A percentile compares a stretch with the other conserved stretches of the same genome.
Evolutionary conservation across 129 eudicot species (phyloP).

Genomic region (Cynara cardunculus): DNA sequence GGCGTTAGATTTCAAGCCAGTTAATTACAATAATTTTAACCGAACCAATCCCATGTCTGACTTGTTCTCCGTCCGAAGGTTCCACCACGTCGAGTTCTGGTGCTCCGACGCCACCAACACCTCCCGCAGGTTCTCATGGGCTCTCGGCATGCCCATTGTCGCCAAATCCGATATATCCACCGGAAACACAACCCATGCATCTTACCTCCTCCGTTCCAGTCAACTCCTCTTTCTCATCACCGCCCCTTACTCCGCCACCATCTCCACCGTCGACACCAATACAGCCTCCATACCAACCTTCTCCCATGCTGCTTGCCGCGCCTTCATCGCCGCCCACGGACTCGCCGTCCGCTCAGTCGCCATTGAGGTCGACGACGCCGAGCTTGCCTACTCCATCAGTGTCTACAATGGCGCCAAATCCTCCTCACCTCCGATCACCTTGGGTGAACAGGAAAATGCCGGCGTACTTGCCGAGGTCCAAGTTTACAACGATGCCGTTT

Average conservation of each 20-base stretch:
- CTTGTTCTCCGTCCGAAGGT: slow-evolving; percentile 48
- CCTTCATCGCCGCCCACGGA: slow-evolving; percentile 69
- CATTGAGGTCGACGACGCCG: slow-evolving; percentile 60
- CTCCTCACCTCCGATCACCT: slow-evolving; percentile 25
- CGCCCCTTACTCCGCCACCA: slow-evolving; percentile 75
- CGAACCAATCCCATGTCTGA: slow-evolving; percentile 51
- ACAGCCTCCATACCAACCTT: slow-evolving; percentile 58
- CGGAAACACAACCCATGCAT: slow-evolving; percentile 76
- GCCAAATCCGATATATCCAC: slow-evolving; percentile 92
- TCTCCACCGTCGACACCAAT: slow-evolving; percentile 29
- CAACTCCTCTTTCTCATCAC: slow-evolving; percentile 69
- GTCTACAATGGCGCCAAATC: slow-evolving; percentile 60
- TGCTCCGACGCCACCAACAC: slow-evolving; percentile 81
- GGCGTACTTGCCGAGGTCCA: slow-evolving; percentile 55
- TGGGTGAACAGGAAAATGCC: slow-evolving; percentile 4
- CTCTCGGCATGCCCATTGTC: slow-evolving; percentile 78
- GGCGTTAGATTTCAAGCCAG: slow-evolving; percentile 32
- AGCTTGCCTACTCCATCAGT: slow-evolving; percentile 44
- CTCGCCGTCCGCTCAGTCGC: slow-evolving; percentile 83
- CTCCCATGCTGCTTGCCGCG: slow-evolving; percentile 30
- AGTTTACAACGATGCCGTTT: slow-evolving; percentile 59
- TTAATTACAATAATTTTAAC: slow-evolving; percentile 43
- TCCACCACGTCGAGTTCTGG: slow-evolving; percentile 96
- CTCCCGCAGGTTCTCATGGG: slow-evolving; percentile 70
- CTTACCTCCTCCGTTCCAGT: slow-evolving; percentile 68